Base-by-base conservation (phyloP, 805 yeast species). In the Metschnikowia colocasiae region DNA sequence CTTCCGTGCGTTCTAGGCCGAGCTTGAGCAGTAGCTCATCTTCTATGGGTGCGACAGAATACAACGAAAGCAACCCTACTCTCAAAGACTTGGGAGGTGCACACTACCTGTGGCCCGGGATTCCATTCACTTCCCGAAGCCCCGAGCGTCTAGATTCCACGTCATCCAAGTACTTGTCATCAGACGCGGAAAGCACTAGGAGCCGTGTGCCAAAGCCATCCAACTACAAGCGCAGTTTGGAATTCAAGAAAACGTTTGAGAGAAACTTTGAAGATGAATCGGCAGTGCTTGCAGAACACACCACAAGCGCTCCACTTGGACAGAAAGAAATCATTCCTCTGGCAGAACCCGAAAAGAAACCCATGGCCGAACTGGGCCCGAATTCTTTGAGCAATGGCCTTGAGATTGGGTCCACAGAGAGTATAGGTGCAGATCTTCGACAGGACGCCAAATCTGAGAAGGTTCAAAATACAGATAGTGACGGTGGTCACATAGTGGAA, bases 351-450 rank as follows among this genome's bases (percentile, higher is more conserved):
- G 40, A 25, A n/a, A 16, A 15, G 5, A 10, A 23, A n/a, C 3
- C 18, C 19, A 15, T 36, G 3, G 29, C 4, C 9, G 15, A 15
- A 6, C 18, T 20, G 19, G 40, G 29, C 4, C 19, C 10, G 6
- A 26, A 8, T 8, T n/a, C 19, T 16, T 25, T 12, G 16, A 38
- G 25, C 6, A 38, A 19, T 8, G 33, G 18, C 23, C 43, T 40
- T 22, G 37, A n/a, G 13, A 15, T 30, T 12, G 43, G 43, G 3
- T 40, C 43, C 12, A 22, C 34, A 9, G 43, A 30, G 20, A 40
- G 43, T 22, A 31, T 30, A 20, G 15, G 36, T 13, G 43, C 37
- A 15, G 43, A 40, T 23, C 36, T 40, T 22, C 29, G 19, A 19
- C 27, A 26, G 30, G 4, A 27, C 4, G 20, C 34, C 8, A 15